Evolutionary conservation across 805 yeast genomes (phyloP).

Genomic region (Teunomyces panamensis): DNA sequence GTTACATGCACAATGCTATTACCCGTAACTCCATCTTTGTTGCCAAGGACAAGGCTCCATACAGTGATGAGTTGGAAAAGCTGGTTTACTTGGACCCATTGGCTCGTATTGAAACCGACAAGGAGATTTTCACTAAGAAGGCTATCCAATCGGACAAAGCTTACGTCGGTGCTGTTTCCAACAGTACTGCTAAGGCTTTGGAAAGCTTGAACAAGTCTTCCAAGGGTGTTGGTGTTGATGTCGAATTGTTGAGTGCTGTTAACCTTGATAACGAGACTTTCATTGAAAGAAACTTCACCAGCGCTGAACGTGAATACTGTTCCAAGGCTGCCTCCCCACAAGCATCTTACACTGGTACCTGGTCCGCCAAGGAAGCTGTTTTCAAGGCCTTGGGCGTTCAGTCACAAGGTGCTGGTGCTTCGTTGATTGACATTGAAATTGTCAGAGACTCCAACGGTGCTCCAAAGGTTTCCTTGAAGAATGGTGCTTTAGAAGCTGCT

Average conservation of each 20-base stretch:
- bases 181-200: slow-evolving; percentile 64
- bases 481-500: slow-evolving; percentile 77
- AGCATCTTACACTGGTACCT: slow-evolving; percentile 93
- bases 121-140: slow-evolving; percentile 43
- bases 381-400: slow-evolving; percentile 91
- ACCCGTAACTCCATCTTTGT: slow-evolving; percentile 87
- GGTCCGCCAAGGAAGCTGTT: slow-evolving; percentile 99
- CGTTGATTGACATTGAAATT: slow-evolving; percentile 88
- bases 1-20: slow-evolving; percentile 94
- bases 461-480: slow-evolving; percentile 75
- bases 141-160: slow-evolving; percentile 45
- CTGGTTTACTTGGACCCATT: slow-evolving; percentile 94
- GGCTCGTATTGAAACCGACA: slow-evolving; percentile 60
- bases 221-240: slow-evolving; percentile 93
- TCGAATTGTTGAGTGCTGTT: slow-evolving; percentile 79
- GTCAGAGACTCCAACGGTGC: slow-evolving; percentile 69
- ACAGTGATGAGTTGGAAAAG: slow-evolving; percentile 82
- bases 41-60: slow-evolving; percentile 93
- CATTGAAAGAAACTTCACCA: slow-evolving; percentile 88
- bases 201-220: slow-evolving; percentile 52
- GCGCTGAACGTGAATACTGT: slow-evolving; percentile 77
- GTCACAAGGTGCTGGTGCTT: slow-evolving; percentile 93
- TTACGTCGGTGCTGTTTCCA: slow-evolving; percentile 48
- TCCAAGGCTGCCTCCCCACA: slow-evolving; percentile 67
- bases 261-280: slow-evolving; percentile 89